Evolutionary conservation across 164 flowering plant genomes (phyloP).

Genomic region (Amborella trichopoda): DNA sequence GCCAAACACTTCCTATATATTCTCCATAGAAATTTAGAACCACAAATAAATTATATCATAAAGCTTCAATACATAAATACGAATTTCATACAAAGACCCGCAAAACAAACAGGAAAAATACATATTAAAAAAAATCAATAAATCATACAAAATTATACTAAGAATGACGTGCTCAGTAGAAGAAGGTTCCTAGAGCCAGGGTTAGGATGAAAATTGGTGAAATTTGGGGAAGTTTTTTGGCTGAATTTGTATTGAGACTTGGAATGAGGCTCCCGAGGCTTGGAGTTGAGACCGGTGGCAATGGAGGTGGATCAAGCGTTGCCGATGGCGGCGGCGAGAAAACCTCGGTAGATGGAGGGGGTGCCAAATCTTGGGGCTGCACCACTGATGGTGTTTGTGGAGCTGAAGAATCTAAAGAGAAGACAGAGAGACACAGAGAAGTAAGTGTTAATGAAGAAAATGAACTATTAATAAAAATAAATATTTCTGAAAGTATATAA

Average conservation of each 20-base stretch:
- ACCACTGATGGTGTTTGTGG: neutral
- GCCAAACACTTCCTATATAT: too few relatives aligned
- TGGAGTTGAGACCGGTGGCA: neutral
- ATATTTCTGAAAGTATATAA: too few relatives aligned
- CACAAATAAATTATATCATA: too few relatives aligned
- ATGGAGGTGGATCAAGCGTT: too few relatives aligned
- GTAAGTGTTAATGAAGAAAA: too few relatives aligned
- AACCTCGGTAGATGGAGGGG: neutral
- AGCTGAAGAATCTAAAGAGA: neutral
- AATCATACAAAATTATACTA: neutral
- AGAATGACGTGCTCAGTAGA: neutral
- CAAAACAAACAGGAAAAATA: too few relatives aligned
- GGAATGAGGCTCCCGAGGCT: neutral
- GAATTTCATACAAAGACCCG: too few relatives aligned
- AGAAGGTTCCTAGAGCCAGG: neutral
- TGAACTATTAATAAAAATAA: too few relatives aligned
- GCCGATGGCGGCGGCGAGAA: neutral
- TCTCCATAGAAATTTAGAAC: too few relatives aligned
- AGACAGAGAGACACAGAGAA: neutral
- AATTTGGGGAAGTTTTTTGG: neutral
- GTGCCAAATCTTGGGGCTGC: neutral
- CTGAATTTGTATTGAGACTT: neutral
- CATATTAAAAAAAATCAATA: neutral
- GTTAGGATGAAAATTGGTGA: neutral
- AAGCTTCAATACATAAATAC: too few relatives aligned